These are phyloP conservation scores for Quercus glauca DNA, from an alignment of 306 rosid species.

Conservation along the genomic window DNA sequence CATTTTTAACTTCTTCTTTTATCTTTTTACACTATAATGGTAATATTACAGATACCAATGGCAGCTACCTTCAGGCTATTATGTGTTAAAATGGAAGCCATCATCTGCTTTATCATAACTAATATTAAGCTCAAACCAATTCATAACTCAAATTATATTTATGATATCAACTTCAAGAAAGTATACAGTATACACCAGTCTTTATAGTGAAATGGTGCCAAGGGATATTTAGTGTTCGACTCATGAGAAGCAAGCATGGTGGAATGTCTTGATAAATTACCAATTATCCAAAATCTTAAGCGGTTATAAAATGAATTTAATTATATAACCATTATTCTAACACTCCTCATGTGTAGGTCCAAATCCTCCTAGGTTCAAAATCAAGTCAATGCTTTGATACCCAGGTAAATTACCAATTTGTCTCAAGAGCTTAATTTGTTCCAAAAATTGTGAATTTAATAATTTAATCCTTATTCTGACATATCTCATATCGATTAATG, in stretches of 20 bases:
- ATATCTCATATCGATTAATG: not conserved
- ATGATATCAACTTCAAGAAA: not conserved
- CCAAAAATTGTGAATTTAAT: too few species aligned
- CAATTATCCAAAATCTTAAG: too few species aligned
- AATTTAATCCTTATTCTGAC: too few species aligned
- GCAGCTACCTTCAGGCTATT: not conserved
- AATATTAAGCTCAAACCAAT: not conserved
- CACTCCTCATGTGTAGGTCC: too few species aligned
- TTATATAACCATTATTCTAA: too few species aligned
- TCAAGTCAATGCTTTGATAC: too few species aligned
- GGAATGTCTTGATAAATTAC: not conserved
- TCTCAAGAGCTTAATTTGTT: too few species aligned
- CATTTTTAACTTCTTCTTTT: not conserved
- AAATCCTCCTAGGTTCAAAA: too few species aligned
- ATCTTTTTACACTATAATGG: not conserved
- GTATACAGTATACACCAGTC: not conserved
- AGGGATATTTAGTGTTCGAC: not conserved
- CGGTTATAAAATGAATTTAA: too few species aligned
- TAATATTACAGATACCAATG: not conserved
- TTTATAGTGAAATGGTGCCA: not conserved
- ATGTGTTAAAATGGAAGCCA: not conserved
- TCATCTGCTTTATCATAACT: not conserved
- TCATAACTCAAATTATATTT: not conserved
- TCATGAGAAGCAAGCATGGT: not conserved
- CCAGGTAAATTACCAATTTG: too few species aligned